A percentile compares a stretch with the other conserved stretches of the same genome.
phyloP scores from a whole-genome alignment of 2,329 filamentous ascomycete species.

The Pyrenophora teres region DNA sequence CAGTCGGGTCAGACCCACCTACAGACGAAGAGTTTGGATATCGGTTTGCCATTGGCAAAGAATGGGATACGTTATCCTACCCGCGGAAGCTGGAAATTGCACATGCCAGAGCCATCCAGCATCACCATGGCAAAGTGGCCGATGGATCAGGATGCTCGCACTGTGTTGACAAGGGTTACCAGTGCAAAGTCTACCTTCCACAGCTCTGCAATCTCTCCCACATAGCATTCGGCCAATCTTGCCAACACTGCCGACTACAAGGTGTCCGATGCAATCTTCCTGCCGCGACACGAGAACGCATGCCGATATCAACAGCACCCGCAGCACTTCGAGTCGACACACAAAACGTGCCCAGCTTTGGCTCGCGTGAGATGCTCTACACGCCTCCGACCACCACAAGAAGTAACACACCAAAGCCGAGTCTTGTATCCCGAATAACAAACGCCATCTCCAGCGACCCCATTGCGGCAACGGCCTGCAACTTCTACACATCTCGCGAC shows the following conservation, averaged over 20 bases:
- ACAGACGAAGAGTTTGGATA: constrained; percentile 5
- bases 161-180: constrained; percentile 5
- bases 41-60: neutral
- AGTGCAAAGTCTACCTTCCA: constrained; percentile 11
- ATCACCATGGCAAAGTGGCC: constrained; percentile 3
- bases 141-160: constrained; percentile 4
- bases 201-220: neutral
- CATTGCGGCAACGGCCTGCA: neutral
- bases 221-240: constrained; percentile 6
- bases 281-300: neutral
- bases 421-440: too few species aligned
- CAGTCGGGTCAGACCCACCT: constrained; percentile 1
- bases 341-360: too few species aligned
- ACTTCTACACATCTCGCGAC: neutral
- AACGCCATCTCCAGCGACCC: too few species aligned
- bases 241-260: constrained; percentile 13
- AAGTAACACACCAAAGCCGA: too few species aligned
- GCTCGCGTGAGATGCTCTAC: too few species aligned
- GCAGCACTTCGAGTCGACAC: neutral
- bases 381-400: too few species aligned
- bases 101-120: constrained; percentile 16
- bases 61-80: constrained; percentile 3
- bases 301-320: neutral
- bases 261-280: constrained; percentile 3
- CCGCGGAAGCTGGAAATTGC: constrained; percentile 9